Percentiles rank a stretch among this genome's conserved stretches.
phyloP scores from a whole-genome alignment of 495 filamentous ascomycete genomes.

The Talaromyces thailandensis region DNA sequence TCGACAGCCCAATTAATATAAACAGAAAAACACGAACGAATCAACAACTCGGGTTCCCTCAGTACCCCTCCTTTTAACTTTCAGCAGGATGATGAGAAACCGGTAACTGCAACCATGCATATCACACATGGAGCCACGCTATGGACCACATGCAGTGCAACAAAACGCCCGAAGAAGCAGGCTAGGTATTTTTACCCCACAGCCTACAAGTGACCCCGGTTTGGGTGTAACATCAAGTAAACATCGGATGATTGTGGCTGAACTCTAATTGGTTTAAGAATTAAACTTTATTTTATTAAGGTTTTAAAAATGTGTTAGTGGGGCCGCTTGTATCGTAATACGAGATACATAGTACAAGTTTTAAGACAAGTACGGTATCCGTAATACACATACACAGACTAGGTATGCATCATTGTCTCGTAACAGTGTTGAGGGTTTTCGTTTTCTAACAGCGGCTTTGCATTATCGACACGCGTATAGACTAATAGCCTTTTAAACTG shows the following conservation, averaged over 20 bases:
- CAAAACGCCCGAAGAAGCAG: neutral
- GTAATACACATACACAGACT: neutral
- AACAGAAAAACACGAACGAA: neutral
- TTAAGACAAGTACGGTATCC: neutral
- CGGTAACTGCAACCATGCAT: neutral
- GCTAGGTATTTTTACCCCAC: neutral
- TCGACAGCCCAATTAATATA: neutral
- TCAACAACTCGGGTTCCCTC: neutral
- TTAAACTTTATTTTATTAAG: neutral
- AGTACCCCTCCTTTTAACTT: neutral
- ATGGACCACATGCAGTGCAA: neutral
- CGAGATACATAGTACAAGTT: neutral
- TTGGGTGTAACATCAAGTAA: neutral
- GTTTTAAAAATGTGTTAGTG: neutral
- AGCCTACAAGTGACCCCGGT: neutral
- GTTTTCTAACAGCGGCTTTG: too few species aligned
- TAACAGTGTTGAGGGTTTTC: too few species aligned
- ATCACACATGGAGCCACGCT: neutral
- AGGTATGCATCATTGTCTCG: too few species aligned
- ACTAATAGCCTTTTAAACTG: neutral
- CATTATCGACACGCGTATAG: too few species aligned
- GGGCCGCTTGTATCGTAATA: neutral
- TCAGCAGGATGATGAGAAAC: neutral
- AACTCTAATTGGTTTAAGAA: conserved; percentile 1
- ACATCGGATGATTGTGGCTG: neutral